Conservation (phyloP, 2,329 filamentous ascomycete genomes). For the Colletotrichum eleusines region DNA sequence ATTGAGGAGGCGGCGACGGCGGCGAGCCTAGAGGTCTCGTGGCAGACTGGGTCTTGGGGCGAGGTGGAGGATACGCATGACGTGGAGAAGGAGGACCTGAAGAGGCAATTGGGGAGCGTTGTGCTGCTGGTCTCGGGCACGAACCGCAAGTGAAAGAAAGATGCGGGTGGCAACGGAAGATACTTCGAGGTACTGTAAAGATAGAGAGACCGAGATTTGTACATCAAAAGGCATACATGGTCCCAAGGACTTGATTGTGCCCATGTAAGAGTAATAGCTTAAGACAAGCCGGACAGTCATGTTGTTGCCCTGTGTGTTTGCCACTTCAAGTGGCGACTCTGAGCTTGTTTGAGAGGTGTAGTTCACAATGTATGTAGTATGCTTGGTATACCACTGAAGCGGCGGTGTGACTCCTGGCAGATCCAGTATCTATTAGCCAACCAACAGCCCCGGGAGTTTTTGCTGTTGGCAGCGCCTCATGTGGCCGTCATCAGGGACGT, state of each 20-base stretch:
- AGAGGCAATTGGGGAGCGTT: constrained; percentile 88
- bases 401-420: background rate
- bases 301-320: background rate
- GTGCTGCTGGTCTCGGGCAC: constrained; percentile 81
- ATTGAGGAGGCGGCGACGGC: constrained; percentile 85
- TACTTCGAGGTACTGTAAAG: background rate
- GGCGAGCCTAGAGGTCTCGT: constrained; percentile 85
- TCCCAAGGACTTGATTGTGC: background rate
- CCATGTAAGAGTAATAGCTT: constrained; percentile 4
- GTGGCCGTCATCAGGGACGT: too few species aligned
- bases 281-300: background rate
- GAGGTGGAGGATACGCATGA: constrained; percentile 99
- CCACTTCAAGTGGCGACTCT: too few species aligned
- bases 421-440: background rate
- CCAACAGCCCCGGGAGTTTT: background rate
- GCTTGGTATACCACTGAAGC: background rate
- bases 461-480: background rate
- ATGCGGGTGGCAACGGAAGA: background rate
- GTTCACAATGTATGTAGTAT: background rate
- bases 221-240: background rate
- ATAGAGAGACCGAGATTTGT: constrained; percentile 1
- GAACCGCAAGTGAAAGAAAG: constrained; percentile 42
- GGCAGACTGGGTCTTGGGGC: constrained; percentile 93
- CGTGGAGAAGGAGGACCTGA: constrained; percentile 90
- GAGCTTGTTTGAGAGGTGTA: background rate